These are phyloP conservation scores for Lecanosticta acicola DNA, from an alignment of 2,329 filamentous ascomycete species.

Conservation along the genomic window DNA sequence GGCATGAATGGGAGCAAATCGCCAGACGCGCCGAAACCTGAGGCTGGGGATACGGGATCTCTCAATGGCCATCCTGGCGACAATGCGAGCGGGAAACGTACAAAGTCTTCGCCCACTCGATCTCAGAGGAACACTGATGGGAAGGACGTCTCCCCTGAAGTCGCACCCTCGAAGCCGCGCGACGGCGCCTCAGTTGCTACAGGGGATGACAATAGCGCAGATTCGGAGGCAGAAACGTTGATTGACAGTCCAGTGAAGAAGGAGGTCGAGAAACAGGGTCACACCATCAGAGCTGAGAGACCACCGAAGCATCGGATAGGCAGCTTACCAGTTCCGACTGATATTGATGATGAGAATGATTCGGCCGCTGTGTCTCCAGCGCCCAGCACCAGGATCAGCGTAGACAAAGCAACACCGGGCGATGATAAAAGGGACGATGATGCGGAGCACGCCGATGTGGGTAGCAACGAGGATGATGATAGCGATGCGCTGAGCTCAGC, in stretches of 20 bases:
- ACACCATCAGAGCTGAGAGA: constrained; percentile 18
- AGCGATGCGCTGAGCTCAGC: constrained; percentile 31
- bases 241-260: constrained; percentile 40
- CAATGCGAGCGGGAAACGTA: constrained; percentile 1
- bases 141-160: constrained; percentile 8
- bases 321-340: constrained; percentile 27
- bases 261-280: constrained; percentile 33
- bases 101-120: constrained; percentile 12
- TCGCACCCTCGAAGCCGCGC: constrained; percentile 3
- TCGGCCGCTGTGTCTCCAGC: constrained; percentile 26
- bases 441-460: constrained; percentile 18
- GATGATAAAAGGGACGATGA: constrained; percentile 21
- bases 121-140: constrained; percentile 7
- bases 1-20: constrained; percentile 30
- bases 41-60: constrained; percentile 12
- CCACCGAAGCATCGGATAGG: constrained; percentile 27
- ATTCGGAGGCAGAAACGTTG: constrained; percentile 48
- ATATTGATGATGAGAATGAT: constrained; percentile 29
- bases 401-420: constrained; percentile 17
- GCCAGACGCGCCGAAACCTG: constrained; percentile 19
- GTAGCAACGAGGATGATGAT: constrained; percentile 18
- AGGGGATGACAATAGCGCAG: constrained; percentile 33
- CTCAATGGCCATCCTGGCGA: constrained; percentile 10
- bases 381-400: constrained; percentile 23
- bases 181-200: constrained; percentile 10